A percentile compares a stretch with the other conserved stretches of the same genome.
Conservation (phyloP, 306 rosid genomes). For the Senna siamea region DNA sequence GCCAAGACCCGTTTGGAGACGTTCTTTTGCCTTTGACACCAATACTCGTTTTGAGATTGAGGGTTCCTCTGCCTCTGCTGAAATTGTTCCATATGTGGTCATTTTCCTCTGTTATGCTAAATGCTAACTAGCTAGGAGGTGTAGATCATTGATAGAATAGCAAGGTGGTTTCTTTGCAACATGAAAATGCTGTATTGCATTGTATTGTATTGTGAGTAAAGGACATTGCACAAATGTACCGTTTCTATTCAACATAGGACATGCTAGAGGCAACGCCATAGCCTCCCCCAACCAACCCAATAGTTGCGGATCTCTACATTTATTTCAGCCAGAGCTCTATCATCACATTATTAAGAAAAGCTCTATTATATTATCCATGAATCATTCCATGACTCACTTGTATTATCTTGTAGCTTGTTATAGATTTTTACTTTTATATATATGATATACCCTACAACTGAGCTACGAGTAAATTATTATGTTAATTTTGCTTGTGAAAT, state of each 20-base stretch:
- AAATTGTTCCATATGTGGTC: slow-evolving; percentile 76
- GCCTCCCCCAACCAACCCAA: slow-evolving; percentile 35
- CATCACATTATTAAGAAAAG: background rate
- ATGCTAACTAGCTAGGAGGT: no score
- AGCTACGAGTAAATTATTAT: background rate
- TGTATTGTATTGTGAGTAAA: no score
- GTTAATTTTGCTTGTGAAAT: background rate
- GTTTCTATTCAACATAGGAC: background rate
- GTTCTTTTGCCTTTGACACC: slow-evolving; percentile 47
- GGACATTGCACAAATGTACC: no score
- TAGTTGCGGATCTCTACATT: slow-evolving; percentile 48
- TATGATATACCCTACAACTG: background rate
- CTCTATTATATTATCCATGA: background rate
- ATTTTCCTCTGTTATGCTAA: slow-evolving; percentile 36
- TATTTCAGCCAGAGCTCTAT: background rate
- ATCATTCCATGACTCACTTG: no score
- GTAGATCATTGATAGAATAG: background rate
- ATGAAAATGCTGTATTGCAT: no score
- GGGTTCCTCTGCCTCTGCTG: slow-evolving; percentile 43
- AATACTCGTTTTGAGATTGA: slow-evolving; percentile 36
- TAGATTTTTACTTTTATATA: no score
- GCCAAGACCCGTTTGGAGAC: slow-evolving; percentile 42
- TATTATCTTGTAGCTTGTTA: no score
- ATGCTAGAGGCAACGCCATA: background rate
- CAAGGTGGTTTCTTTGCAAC: no score